phyloP scores from a whole-genome alignment of 2,329 filamentous ascomycete species.

The Calonectria fujianensis region DNA sequence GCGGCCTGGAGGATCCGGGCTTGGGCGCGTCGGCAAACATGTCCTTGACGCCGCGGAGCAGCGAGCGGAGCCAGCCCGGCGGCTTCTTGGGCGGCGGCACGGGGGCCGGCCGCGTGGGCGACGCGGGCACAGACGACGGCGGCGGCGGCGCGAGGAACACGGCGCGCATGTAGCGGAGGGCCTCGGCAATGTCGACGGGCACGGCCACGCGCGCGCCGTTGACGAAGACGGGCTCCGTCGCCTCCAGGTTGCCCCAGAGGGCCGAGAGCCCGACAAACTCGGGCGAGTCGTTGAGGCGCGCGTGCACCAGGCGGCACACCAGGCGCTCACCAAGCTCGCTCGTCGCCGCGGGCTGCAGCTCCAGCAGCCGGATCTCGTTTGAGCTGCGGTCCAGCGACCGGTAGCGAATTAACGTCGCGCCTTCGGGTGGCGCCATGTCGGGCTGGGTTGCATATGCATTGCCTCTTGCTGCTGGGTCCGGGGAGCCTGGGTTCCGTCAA shows the following conservation, averaged over 20 bases:
- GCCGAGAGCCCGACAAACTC: conserved; percentile 51
- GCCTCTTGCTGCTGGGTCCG: conserved; percentile 6
- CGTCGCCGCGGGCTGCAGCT: conserved; percentile 47
- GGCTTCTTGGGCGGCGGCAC: conserved; percentile 44
- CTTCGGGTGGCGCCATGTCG: conserved; percentile 46
- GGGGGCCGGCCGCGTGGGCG: conserved; percentile 4
- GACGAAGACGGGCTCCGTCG: conserved; percentile 45
- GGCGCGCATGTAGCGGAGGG: conserved; percentile 50
- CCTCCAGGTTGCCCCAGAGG: conserved; percentile 48
- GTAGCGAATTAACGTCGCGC: conserved; percentile 48
- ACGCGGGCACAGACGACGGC: conserved; percentile 5
- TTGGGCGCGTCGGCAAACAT: conserved; percentile 41
- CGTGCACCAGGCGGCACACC: conserved; percentile 49
- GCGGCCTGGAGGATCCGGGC: conserved; percentile 35
- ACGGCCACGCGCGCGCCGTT: conserved; percentile 46
- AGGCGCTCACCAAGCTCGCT: conserved; percentile 48
- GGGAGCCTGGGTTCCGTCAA: background rate
- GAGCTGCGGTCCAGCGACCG: conserved; percentile 43
- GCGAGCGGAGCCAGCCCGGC: conserved; percentile 48
- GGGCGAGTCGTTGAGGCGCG: conserved; percentile 42
- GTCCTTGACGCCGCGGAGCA: conserved; percentile 39
- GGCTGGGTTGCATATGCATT: conserved; percentile 33
- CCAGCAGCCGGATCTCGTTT: conserved; percentile 48
- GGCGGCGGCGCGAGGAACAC: conserved; percentile 46
- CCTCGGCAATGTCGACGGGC: conserved; percentile 45